phyloP scores from a whole-genome alignment of 2,329 filamentous ascomycete genomes.

The Aspergillus sclerotialis region DNA sequence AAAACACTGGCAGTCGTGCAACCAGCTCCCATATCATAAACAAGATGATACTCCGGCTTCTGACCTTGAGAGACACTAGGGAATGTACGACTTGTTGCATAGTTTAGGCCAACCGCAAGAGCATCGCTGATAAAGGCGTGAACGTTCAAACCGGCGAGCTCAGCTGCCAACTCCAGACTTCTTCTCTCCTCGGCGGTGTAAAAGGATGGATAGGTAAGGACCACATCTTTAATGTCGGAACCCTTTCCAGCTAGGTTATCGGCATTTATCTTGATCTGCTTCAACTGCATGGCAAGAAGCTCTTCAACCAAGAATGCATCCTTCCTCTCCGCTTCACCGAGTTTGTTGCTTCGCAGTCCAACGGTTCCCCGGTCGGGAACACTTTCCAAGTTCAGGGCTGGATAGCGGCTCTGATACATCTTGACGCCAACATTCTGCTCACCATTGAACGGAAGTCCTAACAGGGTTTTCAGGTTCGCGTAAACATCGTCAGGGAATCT shows the following conservation, averaged over 20 bases:
- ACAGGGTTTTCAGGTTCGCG: constrained; percentile 81
- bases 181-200: constrained; percentile 87
- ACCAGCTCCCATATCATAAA: constrained; percentile 97
- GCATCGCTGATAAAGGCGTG: constrained; percentile 82
- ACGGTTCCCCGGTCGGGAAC: constrained; percentile 56
- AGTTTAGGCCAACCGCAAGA: constrained; percentile 87
- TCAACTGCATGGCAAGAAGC: constrained; percentile 89
- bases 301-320: constrained; percentile 73
- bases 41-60: constrained; percentile 83
- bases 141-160: constrained; percentile 80
- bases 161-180: constrained; percentile 74
- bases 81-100: constrained; percentile 86
- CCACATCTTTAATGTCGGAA: constrained; percentile 66
- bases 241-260: constrained; percentile 73
- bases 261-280: constrained; percentile 84
- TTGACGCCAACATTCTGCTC: constrained; percentile 47
- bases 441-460: constrained; percentile 59
- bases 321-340: constrained; percentile 58
- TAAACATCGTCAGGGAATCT: constrained; percentile 92
- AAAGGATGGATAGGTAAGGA: constrained; percentile 84
- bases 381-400: constrained; percentile 63
- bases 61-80: constrained; percentile 73
- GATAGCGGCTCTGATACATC: constrained; percentile 69
- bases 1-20: constrained; percentile 86
- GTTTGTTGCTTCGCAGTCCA: constrained; percentile 70